A percentile compares a stretch with the other conserved stretches of the same genome.
Evolutionary conservation across 1,139 yeast genomes (phyloP).

Genomic region (Lodderomyces orthopsilosis): DNA sequence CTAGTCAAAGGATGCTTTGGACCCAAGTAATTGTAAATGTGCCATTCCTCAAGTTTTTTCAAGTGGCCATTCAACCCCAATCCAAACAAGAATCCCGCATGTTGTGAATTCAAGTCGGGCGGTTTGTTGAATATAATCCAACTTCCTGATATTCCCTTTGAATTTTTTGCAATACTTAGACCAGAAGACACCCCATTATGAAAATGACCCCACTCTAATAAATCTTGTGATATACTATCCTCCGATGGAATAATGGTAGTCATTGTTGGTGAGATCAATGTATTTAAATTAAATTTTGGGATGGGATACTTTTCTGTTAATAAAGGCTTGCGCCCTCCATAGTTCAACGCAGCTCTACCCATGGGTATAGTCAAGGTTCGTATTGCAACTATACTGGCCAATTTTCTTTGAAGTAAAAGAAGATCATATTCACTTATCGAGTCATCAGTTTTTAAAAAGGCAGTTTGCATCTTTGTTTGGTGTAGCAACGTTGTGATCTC

Average conservation of each 20-base stretch:
- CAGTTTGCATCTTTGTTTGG: conserved; percentile 63
- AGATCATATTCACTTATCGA: conserved; percentile 55
- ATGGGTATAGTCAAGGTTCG: conserved; percentile 75
- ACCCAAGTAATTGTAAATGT: conserved; percentile 87
- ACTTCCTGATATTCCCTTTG: conserved; percentile 78
- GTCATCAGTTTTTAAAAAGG: conserved; percentile 34
- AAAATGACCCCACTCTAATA: conserved; percentile 81
- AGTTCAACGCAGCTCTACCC: conserved; percentile 74
- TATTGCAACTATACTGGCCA: conserved; percentile 62
- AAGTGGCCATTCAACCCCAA: conserved; percentile 90
- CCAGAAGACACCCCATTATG: conserved; percentile 94
- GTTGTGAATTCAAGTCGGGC: conserved; percentile 66
- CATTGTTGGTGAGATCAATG: conserved; percentile 65
- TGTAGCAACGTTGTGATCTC: conserved; percentile 73
- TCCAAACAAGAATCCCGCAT: conserved; percentile 93
- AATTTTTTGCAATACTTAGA: conserved; percentile 64
- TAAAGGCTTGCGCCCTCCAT: conserved; percentile 71
- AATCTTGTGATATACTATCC: conserved; percentile 48
- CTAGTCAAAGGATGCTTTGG: conserved; percentile 86
- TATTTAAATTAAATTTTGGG: conserved; percentile 70
- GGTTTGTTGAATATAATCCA: conserved; percentile 93
- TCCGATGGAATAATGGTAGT: conserved; percentile 62
- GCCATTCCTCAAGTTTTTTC: conserved; percentile 89
- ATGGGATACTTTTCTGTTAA: conserved; percentile 83
- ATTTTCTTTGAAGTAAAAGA: conserved; percentile 55